Evolutionary conservation across 1,284 basidiomycete species (phyloP).

Genomic region (Rhodotorula mucilaginosa): DNA sequence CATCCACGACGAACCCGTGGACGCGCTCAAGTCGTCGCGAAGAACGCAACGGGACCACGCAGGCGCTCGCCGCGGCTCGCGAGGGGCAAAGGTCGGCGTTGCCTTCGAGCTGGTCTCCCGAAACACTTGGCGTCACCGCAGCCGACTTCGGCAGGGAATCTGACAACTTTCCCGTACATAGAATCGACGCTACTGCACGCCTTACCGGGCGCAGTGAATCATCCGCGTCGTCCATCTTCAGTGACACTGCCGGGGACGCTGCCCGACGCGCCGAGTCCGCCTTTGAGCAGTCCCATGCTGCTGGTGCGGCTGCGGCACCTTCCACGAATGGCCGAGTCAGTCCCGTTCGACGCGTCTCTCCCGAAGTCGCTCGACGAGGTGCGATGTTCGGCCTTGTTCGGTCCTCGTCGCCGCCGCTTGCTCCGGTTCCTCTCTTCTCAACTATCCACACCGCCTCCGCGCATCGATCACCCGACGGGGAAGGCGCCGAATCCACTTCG

Average conservation of each 20-base stretch:
- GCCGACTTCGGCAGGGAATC: background rate
- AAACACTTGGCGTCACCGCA: background rate
- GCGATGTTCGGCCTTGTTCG: slow-evolving; percentile 7
- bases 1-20: no score
- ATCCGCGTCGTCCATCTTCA: slow-evolving; percentile 13
- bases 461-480: no score
- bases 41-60: no score
- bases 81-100: background rate
- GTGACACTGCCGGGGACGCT: no score
- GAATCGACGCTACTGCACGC: slow-evolving; percentile 17
- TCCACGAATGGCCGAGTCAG: background rate
- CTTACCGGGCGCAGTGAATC: slow-evolving; percentile 15
- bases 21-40: no score
- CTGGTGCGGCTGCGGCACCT: background rate
- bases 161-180: background rate
- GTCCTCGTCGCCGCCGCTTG: background rate
- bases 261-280: no score
- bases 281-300: no score
- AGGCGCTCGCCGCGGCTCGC: no score
- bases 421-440: background rate
- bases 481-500: no score
- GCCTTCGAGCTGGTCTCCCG: background rate
- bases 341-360: slow-evolving; percentile 18
- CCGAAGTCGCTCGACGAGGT: slow-evolving; percentile 13
- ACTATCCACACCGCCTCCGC: no score